Percentiles rank a stretch among this genome's conserved stretches.
phyloP scores from a whole-genome alignment of 2,329 filamentous ascomycete species.

The Keithomyces neogunnii region DNA sequence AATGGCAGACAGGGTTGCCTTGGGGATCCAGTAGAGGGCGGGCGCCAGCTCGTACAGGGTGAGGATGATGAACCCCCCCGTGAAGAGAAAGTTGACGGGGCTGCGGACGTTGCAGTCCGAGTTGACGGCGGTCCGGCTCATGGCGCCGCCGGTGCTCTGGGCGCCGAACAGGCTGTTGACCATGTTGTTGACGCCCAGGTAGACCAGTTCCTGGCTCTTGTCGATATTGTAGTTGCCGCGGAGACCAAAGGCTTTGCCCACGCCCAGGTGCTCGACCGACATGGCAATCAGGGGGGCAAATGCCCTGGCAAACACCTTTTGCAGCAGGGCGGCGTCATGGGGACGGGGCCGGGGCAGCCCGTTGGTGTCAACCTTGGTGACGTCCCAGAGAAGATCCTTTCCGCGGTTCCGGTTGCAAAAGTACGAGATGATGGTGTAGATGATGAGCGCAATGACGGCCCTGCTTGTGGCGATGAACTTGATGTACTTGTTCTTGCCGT shows the following conservation, averaged over 20 bases:
- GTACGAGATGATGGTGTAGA: conserved; percentile 57
- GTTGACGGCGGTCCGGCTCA: conserved; percentile 61
- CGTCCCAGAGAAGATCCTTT: conserved; percentile 41
- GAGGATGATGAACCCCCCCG: conserved; percentile 51
- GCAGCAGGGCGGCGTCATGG: conserved; percentile 38
- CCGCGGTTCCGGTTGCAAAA: conserved; percentile 47
- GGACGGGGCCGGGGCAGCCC: conserved; percentile 43
- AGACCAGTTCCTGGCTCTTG: conserved; percentile 57
- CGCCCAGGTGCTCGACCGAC: conserved; percentile 54
- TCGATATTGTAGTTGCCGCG: conserved; percentile 56
- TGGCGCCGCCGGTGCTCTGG: conserved; percentile 57
- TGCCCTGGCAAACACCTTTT: conserved; percentile 42
- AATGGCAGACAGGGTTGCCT: conserved; percentile 55
- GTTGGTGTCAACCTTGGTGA: conserved; percentile 47
- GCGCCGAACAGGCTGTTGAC: conserved; percentile 57
- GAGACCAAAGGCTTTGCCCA: conserved; percentile 54
- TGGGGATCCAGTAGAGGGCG: conserved; percentile 60
- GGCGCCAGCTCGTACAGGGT: conserved; percentile 53
- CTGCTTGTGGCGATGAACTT: conserved; percentile 52
- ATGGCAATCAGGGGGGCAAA: conserved; percentile 55
- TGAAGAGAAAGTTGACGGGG: conserved; percentile 52
- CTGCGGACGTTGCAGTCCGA: conserved; percentile 54
- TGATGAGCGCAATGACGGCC: conserved; percentile 49
- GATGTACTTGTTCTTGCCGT: conserved; percentile 47
- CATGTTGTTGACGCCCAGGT: conserved; percentile 53